Percentiles rank a stretch among this genome's conserved stretches.
Conservation (phyloP, 2,329 filamentous ascomycete species). For the Aspergillus neoniger region DNA sequence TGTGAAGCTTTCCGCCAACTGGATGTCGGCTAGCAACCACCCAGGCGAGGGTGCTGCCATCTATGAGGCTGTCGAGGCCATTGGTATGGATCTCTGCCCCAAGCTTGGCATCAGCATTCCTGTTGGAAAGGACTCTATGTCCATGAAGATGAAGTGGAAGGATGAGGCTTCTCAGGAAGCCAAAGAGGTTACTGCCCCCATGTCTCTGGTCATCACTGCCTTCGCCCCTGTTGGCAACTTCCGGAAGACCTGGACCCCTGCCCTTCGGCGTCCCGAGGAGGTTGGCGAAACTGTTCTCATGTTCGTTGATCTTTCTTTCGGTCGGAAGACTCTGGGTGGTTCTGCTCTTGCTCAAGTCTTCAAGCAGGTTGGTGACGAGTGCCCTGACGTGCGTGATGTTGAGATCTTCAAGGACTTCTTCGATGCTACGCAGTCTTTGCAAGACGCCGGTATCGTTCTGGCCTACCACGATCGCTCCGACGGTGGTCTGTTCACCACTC, state of each 20-base stretch:
- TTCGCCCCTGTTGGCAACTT: constrained; percentile 83
- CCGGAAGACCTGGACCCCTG: constrained; percentile 88
- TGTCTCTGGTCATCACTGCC: constrained; percentile 87
- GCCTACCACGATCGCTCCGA: constrained; percentile 96
- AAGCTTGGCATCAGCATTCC: constrained; percentile 89
- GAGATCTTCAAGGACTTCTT: constrained; percentile 86
- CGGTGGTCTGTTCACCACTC: constrained; percentile 84
- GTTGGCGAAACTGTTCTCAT: constrained; percentile 86
- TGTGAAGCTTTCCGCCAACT: constrained; percentile 91
- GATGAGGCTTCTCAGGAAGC: constrained; percentile 65
- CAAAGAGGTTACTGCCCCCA: constrained; percentile 87
- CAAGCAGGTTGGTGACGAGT: constrained; percentile 78
- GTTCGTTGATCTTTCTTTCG: constrained; percentile 85
- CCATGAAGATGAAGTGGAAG: constrained; percentile 97
- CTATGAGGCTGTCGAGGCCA: constrained; percentile 90
- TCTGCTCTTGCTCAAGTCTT: constrained; percentile 90
- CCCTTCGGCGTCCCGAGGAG: constrained; percentile 78
- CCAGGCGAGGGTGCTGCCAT: constrained; percentile 88
- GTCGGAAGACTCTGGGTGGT: constrained; percentile 80
- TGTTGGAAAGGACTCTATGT: constrained; percentile 97
- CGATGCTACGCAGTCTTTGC: constrained; percentile 73
- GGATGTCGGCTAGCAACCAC: constrained; percentile 97
- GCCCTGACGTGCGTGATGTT: constrained; percentile 81
- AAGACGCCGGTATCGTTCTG: constrained; percentile 72
- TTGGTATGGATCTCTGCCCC: constrained; percentile 89